phyloP scores from a whole-genome alignment of 116 monocot genomes.

The Dioscorea cayenensis region DNA sequence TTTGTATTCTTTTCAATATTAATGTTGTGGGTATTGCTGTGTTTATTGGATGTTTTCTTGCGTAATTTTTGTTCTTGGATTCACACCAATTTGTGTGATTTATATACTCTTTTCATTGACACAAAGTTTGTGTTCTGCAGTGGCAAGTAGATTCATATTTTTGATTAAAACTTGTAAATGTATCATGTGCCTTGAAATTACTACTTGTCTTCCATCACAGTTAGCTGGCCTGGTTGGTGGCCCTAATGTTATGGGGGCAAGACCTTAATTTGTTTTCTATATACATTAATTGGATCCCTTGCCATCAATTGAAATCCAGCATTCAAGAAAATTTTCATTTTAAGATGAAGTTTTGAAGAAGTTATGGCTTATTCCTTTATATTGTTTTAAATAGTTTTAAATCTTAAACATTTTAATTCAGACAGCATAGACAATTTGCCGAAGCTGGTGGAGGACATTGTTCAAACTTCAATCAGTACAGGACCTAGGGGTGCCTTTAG shows the following conservation, averaged over 20 bases:
- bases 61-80: no score
- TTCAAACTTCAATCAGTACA: constrained; percentile 78
- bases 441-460: constrained; percentile 79
- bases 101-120: no score
- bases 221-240: neutral
- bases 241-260: neutral
- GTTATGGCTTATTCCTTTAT: neutral
- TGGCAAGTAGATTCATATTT: neutral
- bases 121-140: no score
- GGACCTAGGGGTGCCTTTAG: constrained; percentile 85
- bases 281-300: neutral
- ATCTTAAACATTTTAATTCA: constrained; percentile 18
- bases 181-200: neutral
- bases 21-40: no score
- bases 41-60: no score
- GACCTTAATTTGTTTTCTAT: neutral
- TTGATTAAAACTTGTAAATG: neutral
- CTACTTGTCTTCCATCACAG: neutral
- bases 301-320: neutral
- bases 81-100: no score
- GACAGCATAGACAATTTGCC: constrained; percentile 78
- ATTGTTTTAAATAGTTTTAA: neutral
- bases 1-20: no score
- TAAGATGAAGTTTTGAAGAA: neutral
- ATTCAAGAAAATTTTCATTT: neutral